These are phyloP conservation scores for Boletus coccyginus DNA, from an alignment of 768 basidiomycete genomes.

Conservation along the genomic window DNA sequence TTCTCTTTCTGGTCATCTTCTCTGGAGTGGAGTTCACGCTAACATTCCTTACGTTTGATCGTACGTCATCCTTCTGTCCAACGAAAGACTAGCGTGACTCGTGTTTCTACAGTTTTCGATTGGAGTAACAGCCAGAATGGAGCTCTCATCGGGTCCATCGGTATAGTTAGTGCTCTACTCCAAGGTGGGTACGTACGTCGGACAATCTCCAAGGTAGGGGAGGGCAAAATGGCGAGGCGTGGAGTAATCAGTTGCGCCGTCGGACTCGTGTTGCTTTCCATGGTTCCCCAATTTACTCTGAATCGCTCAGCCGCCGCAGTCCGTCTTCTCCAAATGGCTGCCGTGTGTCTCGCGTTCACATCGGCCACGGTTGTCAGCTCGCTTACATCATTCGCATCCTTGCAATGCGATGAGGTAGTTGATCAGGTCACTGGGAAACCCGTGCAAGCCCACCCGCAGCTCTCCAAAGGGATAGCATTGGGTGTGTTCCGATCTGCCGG, in stretches of 20 bases:
- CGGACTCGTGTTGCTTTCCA: conserved; percentile 68
- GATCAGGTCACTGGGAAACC: conserved; percentile 59
- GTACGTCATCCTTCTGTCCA: conserved; percentile 42
- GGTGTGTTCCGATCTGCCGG: conserved; percentile 90
- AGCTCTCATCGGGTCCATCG: conserved; percentile 79
- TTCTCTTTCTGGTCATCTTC: conserved; percentile 85
- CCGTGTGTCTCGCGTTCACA: conserved; percentile 87
- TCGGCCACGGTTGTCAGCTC: conserved; percentile 94
- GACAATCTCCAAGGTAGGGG: conserved; percentile 68
- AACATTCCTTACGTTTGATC: conserved; percentile 89
- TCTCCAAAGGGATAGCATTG: conserved; percentile 81
- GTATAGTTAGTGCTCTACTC: conserved; percentile 82
- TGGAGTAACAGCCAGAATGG: conserved; percentile 91
- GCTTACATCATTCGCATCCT: conserved; percentile 84
- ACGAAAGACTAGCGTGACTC: not conserved
- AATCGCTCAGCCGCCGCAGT: conserved; percentile 44
- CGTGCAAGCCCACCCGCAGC: conserved; percentile 53
- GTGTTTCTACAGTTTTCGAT: conserved; percentile 62
- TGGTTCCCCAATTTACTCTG: conserved; percentile 57
- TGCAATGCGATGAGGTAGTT: conserved; percentile 80
- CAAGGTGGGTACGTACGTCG: conserved; percentile 96
- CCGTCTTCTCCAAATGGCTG: conserved; percentile 62
- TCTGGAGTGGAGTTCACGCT: conserved; percentile 97
- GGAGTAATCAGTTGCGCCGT: conserved; percentile 74
- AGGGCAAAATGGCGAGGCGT: conserved; percentile 77